Percentiles rank a stretch among this genome's conserved stretches.
These are phyloP conservation scores for Collybia sp. DNA, from an alignment of 768 basidiomycete genomes.

Conservation along the genomic window DNA sequence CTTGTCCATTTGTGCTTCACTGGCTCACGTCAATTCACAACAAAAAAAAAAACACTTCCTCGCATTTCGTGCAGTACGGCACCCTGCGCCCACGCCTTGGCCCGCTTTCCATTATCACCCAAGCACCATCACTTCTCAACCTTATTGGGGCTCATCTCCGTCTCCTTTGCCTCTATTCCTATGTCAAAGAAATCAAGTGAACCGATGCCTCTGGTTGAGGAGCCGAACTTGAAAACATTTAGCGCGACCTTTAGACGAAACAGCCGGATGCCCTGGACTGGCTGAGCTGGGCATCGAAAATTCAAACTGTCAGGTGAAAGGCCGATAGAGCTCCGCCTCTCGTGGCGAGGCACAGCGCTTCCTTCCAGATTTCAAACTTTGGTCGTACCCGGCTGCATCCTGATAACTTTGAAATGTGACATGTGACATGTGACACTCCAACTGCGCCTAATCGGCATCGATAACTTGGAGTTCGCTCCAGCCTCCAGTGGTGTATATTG, in stretches of 20 bases:
- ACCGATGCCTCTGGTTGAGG: constrained; percentile 53
- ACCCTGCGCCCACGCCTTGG: constrained; percentile 76
- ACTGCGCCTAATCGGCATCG: no score
- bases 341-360: constrained; percentile 77
- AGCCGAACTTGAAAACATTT: constrained; percentile 33
- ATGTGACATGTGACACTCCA: no score
- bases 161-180: constrained; percentile 5
- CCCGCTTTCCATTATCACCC: constrained; percentile 66
- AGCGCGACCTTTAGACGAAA: neutral
- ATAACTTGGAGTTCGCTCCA: no score
- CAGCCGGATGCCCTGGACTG: constrained; percentile 21
- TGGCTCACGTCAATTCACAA: no score
- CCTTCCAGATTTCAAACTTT: constrained; percentile 62
- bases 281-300: constrained; percentile 80
- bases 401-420: no score
- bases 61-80: constrained; percentile 5
- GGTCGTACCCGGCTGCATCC: constrained; percentile 26
- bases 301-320: constrained; percentile 42
- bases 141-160: constrained; percentile 39
- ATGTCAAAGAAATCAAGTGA: constrained; percentile 67
- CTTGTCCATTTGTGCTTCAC: no score
- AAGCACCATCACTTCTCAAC: constrained; percentile 92
- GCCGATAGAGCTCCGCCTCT: constrained; percentile 68
- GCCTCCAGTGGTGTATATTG: no score
- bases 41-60: no score